Base-by-base conservation (phyloP, 192 early-diverging fungal species). In the Backusella macrospora region DNA sequence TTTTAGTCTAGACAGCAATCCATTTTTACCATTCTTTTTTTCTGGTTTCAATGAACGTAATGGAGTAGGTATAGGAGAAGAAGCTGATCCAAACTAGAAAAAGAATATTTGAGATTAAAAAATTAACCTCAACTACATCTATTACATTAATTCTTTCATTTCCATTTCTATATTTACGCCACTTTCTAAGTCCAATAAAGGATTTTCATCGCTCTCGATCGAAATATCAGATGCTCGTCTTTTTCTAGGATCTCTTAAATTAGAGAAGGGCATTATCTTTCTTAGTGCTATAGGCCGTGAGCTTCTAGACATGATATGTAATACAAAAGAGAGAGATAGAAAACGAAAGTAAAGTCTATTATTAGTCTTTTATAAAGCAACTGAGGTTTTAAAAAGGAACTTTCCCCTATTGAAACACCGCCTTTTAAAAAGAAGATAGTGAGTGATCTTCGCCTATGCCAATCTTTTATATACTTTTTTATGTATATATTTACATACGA, bases 181-280 rank as follows among this genome's bases (percentile, higher is more conserved):
- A 29, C 40, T 18, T 47, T 72, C 71, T 34, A 64, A 34, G 39
- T 72, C 59, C 1, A 72, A 43, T 64, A 72, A 46, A 72, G 71
- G 71, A 10, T 46, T 44, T 37, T 72, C 59, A 46, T 72, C 71
- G 1, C 52, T 62, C 13, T 71, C 37, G n/a, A 62, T 62, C 23
- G 70, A 71, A 15, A 59, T 10, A 47, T 72, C 71, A 14, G 71
- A 72, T 0, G 62, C 64, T 29, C 71, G 12, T 34, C 26, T 40
- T 34, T 64, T 72, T 40, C 59, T 64, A 42, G 39, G n/a, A 14
- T 45, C 44, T 14, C 38, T n/a, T 14, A 26, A 15, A 6, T n/a
- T 63, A 34, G 71, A 62, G 43, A 72, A 72, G 6, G 71, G 62
- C 23, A 72, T n/a, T 15, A 72, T 26, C 44, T 44, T 72, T 23